These are phyloP conservation scores for Trypanosoma melophagium DNA, from an alignment of 208 protist genomes.

Conservation along the genomic window DNA sequence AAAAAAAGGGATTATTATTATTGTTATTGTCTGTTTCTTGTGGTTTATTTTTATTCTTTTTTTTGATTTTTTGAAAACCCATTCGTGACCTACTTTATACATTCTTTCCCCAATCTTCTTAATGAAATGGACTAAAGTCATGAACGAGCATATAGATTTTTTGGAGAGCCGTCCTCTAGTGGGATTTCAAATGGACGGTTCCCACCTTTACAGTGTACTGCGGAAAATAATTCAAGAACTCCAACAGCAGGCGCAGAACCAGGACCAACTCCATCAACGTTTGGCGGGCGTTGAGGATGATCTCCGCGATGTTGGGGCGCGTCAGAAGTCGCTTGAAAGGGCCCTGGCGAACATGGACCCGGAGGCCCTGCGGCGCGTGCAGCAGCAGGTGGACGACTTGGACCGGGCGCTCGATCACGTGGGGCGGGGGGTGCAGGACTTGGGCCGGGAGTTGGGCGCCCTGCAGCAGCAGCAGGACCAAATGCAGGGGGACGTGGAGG, in stretches of 20 bases:
- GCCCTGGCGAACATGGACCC: constrained; percentile 34
- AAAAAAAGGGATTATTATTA: no score
- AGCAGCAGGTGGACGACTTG: constrained; percentile 49
- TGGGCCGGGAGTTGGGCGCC: constrained; percentile 37
- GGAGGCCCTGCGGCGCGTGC: constrained; percentile 38
- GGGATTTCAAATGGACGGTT: constrained; percentile 81
- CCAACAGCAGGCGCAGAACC: constrained; percentile 36
- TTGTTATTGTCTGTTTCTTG: no score
- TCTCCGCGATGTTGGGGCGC: constrained; percentile 38
- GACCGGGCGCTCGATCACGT: constrained; percentile 44
- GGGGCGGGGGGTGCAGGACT: constrained; percentile 43
- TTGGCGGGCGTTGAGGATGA: constrained; percentile 45
- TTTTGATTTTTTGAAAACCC: no score
- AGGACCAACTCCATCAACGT: constrained; percentile 35
- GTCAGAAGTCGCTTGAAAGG: constrained; percentile 47
- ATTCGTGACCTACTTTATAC: no score
- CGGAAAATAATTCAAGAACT: constrained; percentile 64
- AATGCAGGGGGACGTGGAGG: constrained; percentile 42
- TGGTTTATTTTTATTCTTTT: no score
- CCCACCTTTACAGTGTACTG: constrained; percentile 72
- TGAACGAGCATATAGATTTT: constrained; percentile 69
- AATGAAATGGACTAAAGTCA: constrained; percentile 15
- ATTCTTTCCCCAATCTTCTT: no score
- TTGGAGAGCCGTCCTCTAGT: constrained; percentile 81
- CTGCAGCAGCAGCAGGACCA: constrained; percentile 44